Evolutionary conservation across 208 protist species (phyloP), one percentile per base, ranked within the genome.

Genomic region (Acanthamoeba quina): DNA sequence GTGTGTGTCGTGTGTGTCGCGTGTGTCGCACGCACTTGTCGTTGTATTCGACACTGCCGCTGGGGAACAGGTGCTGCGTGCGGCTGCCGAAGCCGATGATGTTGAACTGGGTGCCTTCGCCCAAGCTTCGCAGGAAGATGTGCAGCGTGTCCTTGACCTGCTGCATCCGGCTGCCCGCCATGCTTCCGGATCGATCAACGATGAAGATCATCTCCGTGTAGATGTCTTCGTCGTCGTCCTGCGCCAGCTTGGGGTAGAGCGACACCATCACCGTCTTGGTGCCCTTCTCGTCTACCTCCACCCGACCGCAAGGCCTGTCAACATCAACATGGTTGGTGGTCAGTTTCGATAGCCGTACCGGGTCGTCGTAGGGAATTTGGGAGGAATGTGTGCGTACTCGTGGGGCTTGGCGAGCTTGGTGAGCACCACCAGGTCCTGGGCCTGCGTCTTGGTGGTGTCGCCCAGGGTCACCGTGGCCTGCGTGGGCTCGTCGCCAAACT

Each of bases 191-290:
- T 62, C 83, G 60, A 37, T 95, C 93, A 15, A 95, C 83, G 47
- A 95, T 82, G 86, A 95, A 95, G 74, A 95, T 93, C 70, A 85
- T 90, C 41, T 95, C 93, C 19, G 83, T 90, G 82, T 86, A 91
- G 78, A 93, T 47, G 44, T 88, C 93, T 34, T 92, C 93, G 29
- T 95, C 93, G 89, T 88, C 93, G 13, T 7, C 93, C 24, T 76
- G 26, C 31, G 94, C 93, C 13, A 95, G 78, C 47, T 95, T 82
- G 11, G 93, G 93, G 86, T 49, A 95, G 26, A 95, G 41, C 17
- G 93, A 82, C 17, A 94, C 85, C 93, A 95, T 95, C 6, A 66
- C 58, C 17, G 74, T 66, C 54, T 78, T 76, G 24, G 15, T 49
- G 49, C 88, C 93, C 60, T 95, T 72, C 31, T 90, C 93, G 34